Conservation (phyloP, 169 alveolate genomes). For the Plasmodium gonderi region DNA sequence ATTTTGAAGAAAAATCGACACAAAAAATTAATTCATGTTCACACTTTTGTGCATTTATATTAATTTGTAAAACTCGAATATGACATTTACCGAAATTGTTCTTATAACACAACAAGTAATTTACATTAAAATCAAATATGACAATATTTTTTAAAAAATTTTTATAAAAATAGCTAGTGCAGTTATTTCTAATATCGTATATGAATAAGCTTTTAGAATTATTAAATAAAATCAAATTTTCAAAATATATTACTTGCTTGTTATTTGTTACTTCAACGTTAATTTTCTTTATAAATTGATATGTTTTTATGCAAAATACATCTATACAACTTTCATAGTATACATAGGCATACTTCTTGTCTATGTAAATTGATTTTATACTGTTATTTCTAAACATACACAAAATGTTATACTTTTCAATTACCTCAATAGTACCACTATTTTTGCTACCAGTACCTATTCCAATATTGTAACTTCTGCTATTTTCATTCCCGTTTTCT, state of each 20-base stretch:
- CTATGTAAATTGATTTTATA: conserved; percentile 58
- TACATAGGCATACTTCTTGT: conserved; percentile 27
- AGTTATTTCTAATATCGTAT: conserved; percentile 70
- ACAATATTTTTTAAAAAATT: conserved; percentile 74
- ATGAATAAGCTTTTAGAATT: conserved; percentile 71
- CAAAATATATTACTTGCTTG: conserved; percentile 63
- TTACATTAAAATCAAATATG: conserved; percentile 67
- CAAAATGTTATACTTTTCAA: conserved; percentile 46
- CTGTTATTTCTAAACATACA: conserved; percentile 74
- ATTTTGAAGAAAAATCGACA: conserved; percentile 74
- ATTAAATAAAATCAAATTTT: conserved; percentile 65
- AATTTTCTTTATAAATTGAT: conserved; percentile 41
- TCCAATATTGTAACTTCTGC: neutral
- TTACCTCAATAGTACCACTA: neutral
- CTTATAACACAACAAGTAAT: conserved; percentile 72
- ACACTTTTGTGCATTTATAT: conserved; percentile 24
- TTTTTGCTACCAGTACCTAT: neutral
- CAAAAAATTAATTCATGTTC: conserved; percentile 75
- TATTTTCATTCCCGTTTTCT: neutral
- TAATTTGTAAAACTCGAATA: conserved; percentile 64
- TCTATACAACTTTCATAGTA: conserved; percentile 68
- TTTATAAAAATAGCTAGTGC: conserved; percentile 62
- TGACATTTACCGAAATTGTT: conserved; percentile 75
- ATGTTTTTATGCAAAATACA: conserved; percentile 59
- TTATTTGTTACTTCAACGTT: conserved; percentile 37